Conservation (phyloP, 2,329 filamentous ascomycete genomes). For the Rhytidhysteron rufulum region DNA sequence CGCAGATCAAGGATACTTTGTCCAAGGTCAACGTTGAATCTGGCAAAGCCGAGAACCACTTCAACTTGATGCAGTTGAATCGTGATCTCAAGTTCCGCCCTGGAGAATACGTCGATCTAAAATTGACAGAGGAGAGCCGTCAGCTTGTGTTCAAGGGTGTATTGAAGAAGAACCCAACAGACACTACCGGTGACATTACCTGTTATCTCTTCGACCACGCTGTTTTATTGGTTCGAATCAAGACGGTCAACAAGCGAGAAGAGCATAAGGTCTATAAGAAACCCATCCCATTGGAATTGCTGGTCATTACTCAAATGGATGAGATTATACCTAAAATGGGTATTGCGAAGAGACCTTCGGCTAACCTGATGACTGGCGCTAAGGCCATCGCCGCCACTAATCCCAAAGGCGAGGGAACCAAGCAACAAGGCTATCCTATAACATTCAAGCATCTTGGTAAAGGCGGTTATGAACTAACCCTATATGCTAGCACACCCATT, state of each 20-base stretch:
- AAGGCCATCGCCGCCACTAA: conserved; percentile 48
- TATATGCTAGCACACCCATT: conserved; percentile 81
- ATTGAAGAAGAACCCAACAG: conserved; percentile 87
- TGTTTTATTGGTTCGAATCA: conserved; percentile 83
- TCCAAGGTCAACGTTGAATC: conserved; percentile 90
- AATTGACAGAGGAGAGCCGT: conserved; percentile 87
- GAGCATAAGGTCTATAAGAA: conserved; percentile 93
- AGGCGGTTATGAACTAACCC: conserved; percentile 86
- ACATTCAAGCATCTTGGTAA: conserved; percentile 96
- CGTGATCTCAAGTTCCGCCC: conserved; percentile 87
- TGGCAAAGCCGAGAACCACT: conserved; percentile 95
- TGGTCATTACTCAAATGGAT: conserved; percentile 96
- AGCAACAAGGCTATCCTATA: conserved; percentile 82
- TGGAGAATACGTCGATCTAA: conserved; percentile 87
- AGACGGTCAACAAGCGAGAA: conserved; percentile 87
- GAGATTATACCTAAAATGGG: conserved; percentile 82
- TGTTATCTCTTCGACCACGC: conserved; percentile 97
- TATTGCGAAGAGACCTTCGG: conserved; percentile 80
- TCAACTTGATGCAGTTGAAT: conserved; percentile 89
- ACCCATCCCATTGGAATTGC: conserved; percentile 88
- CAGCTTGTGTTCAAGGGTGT: conserved; percentile 92
- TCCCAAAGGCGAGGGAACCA: conserved; percentile 30
- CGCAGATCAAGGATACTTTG: conserved; percentile 80
- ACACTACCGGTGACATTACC: conserved; percentile 77
- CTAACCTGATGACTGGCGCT: conserved; percentile 66